Conservation (phyloP, 352 stramenopile species). For the Nothophytophthora sp. region DNA sequence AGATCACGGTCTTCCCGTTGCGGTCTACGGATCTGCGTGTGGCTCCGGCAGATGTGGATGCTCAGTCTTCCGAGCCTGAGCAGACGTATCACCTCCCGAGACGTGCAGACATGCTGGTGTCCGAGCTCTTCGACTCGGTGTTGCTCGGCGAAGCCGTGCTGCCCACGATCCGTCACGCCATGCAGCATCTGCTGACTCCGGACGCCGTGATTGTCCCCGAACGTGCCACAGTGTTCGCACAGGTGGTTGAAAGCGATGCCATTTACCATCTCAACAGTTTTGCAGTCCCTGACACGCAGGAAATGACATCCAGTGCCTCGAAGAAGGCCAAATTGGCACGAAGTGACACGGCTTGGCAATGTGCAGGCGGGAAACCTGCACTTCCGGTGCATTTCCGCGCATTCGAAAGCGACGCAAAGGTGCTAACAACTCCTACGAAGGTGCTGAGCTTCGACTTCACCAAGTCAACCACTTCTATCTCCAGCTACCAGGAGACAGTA, state of each 20-base stretch:
- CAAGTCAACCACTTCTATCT: slow-evolving; percentile 19
- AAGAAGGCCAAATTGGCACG: slow-evolving; percentile 40
- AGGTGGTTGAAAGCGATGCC: slow-evolving; percentile 63
- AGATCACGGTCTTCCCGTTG: slow-evolving; percentile 77
- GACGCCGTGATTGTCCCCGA: slow-evolving; percentile 72
- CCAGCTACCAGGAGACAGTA: slow-evolving; percentile 37
- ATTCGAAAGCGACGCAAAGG: slow-evolving; percentile 32
- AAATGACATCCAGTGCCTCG: neutral
- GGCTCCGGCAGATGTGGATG: slow-evolving; percentile 2
- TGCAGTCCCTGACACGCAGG: slow-evolving; percentile 25
- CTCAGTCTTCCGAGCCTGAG: slow-evolving; percentile 8
- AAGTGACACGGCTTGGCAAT: slow-evolving; percentile 58
- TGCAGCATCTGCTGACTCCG: slow-evolving; percentile 53
- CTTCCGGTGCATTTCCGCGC: slow-evolving; percentile 67
- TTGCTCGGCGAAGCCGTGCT: slow-evolving; percentile 90
- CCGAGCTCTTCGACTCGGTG: slow-evolving; percentile 92
- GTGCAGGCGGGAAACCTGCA: slow-evolving; percentile 60
- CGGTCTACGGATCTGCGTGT: slow-evolving; percentile 78
- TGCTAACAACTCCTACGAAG: slow-evolving; percentile 39
- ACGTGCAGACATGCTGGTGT: slow-evolving; percentile 91
- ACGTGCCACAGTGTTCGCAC: slow-evolving; percentile 66
- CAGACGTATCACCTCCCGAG: slow-evolving; percentile 46
- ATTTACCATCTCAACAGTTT: slow-evolving; percentile 78
- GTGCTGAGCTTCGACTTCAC: slow-evolving; percentile 78
- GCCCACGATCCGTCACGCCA: slow-evolving; percentile 80